Base-by-base conservation (phyloP, 2,329 filamentous ascomycete species). In the Sporothrix dimorphospora region DNA sequence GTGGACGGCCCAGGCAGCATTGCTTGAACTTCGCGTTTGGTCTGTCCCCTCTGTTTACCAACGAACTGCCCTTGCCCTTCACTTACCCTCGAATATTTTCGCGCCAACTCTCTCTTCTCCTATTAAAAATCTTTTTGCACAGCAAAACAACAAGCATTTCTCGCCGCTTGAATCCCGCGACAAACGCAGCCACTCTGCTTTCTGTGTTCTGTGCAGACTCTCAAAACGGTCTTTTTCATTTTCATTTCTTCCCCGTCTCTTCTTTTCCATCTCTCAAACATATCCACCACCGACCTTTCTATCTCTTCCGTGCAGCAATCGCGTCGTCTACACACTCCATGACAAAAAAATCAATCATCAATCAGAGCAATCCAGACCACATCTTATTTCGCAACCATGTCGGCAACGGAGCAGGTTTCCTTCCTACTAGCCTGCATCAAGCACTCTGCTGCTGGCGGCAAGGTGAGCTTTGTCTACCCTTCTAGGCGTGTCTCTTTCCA, bases 361-460 rank as follows among this genome's bases (percentile, higher is more conserved):
- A 34, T 34, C 30, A 34, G 30, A 34, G 30, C 30, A 34, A 34
- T 6, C 30, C 30, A 34, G 30, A 34, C 30, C 30, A 34, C 30
- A 34, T 34, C 30, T 34, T 34, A 3, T 34, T 34, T 40, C 34
- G 4, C 34, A 42, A 63, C 21, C 57, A 63, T 63, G 57, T 63
- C 57, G 34, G 19, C 57, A 12, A 16, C 9, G 9, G 57, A 63
- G 7, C 57, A 63, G 34, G n/a, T 63, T 5, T 24, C 19, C 1
- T 63, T 63, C 7, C 38, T 63, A 2, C 9, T 42, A 4, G 57
- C 34, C 8, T 63, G 57, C n/a, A 63, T 42, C 34, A 63, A 63
- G 57, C 34, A 63, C 19, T 40, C 30, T 34, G 30, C 30, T 34
- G 3, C 30, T 7, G 84, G 85, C 74, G 90, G 90, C 73, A 89